These are phyloP conservation scores for Ceriops tagal DNA, from an alignment of 345 rosid genomes.

Conservation along the genomic window DNA sequence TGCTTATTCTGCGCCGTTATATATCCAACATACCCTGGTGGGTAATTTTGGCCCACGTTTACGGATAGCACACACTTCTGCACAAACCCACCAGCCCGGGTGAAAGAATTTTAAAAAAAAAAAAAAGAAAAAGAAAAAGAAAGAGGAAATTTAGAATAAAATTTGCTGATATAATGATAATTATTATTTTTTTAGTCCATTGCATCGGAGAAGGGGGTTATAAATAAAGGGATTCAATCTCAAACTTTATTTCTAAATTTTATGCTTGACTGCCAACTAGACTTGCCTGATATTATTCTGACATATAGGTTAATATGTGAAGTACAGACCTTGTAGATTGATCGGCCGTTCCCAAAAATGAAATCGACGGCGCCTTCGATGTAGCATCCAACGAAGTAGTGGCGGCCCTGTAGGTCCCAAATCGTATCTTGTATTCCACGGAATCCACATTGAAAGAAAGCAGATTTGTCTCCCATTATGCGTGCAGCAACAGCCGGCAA, in stretches of 20 bases:
- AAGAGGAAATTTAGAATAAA: no score
- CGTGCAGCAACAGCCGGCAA: conserved; percentile 29
- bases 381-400: conserved; percentile 25
- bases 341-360: conserved; percentile 41
- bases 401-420: conserved; percentile 39
- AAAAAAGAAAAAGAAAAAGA: no score
- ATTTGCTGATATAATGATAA: no score
- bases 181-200: no score
- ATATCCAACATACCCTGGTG: background rate
- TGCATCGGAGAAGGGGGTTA: no score
- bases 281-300: no score
- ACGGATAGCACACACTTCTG: conserved; percentile 12
- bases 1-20: conserved; percentile 21
- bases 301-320: no score
- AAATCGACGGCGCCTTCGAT: conserved; percentile 42
- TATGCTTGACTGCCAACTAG: no score
- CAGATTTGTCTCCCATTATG: conserved; percentile 32
- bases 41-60: conserved; percentile 1
- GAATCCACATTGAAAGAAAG: conserved; percentile 29
- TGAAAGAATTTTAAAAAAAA: no score
- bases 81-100: background rate
- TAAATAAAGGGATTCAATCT: no score
- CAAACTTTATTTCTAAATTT: no score
- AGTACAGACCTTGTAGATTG: conserved; percentile 35
- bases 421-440: conserved; percentile 41